Evolutionary conservation across 2,329 filamentous ascomycete genomes (phyloP).

Genomic region (Hymenoscyphus fraxineus): DNA sequence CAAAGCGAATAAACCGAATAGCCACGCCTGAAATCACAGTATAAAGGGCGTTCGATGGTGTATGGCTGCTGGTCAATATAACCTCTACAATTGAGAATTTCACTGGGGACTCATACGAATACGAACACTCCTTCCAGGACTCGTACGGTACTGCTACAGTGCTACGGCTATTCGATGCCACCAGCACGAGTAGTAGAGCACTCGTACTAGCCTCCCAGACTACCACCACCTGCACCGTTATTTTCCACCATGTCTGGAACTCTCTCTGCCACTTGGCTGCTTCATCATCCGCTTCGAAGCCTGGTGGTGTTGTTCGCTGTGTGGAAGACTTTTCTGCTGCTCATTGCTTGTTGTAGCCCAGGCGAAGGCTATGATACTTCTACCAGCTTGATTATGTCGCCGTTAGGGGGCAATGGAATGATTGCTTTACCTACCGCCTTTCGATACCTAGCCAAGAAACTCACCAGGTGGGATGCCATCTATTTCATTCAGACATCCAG

Average conservation of each 20-base stretch:
- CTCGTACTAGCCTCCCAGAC: too few species aligned
- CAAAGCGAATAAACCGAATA: too few species aligned
- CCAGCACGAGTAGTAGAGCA: too few species aligned
- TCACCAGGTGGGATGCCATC: conserved; percentile 78
- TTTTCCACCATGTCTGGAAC: conserved; percentile 16
- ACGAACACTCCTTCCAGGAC: too few species aligned
- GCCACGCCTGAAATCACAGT: too few species aligned
- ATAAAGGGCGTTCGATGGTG: too few species aligned
- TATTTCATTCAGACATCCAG: conserved; percentile 65
- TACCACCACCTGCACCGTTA: too few species aligned
- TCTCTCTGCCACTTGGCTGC: conserved; percentile 10
- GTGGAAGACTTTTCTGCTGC: conserved; percentile 67
- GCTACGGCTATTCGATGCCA: too few species aligned
- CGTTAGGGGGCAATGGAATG: conserved; percentile 20
- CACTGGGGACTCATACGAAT: too few species aligned
- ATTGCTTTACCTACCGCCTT: conserved; percentile 21
- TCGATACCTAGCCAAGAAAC: conserved; percentile 37
- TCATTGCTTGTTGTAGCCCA: conserved; percentile 55
- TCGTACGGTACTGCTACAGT: too few species aligned
- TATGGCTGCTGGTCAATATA: too few species aligned
- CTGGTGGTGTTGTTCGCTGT: conserved; percentile 44
- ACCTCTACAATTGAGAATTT: too few species aligned
- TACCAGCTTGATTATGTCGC: conserved; percentile 48
- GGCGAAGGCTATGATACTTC: conserved; percentile 74
- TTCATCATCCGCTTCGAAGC: conserved; percentile 24